Base-by-base conservation (phyloP, 1,284 basidiomycete genomes). In the Moniliella sp. region DNA sequence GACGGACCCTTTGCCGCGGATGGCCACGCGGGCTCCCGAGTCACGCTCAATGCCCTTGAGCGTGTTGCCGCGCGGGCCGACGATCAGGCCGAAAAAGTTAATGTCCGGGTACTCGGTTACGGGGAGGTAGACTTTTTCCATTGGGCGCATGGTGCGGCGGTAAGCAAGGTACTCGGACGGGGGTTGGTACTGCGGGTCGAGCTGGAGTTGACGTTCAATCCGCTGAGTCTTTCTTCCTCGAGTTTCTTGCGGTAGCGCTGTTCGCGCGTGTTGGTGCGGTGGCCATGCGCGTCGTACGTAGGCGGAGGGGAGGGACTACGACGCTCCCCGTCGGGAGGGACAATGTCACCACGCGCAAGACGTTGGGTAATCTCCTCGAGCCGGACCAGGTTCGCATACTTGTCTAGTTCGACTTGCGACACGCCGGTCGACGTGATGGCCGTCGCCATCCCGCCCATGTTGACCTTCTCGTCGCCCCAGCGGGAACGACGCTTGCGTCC, bases 51-150 rank as follows among this genome's bases (percentile, higher is more conserved):
- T 99, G 63, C 82, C 86, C 70, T 99, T 99, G 67, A 97, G 66
- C 64, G 83, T 88, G 62, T 99, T 97, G 30, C 91, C 91, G 53
- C 91, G 78, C 50, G 91, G 91, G 25, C 91, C 91, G 42, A 99
- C 88, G 38, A 99, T 73, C 39, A 99, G 68, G 51, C 91, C 91
- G 53, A 99, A 97, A 64, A 97, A 99, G 64, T 99, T 99, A 69
- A 99, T 97, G 64, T 97, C 88, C 3, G 91, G 91, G 56, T 97
- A 99, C 65, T 97, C 91, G 61, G 97, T 93, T 55, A 94, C 83
- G 16, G 91, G 91, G 42, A 99, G 86, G 61, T 94, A 99, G 37
- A 99, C 88, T 64, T 97, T 97, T 40, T 99, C 91, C 14, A 39
- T 43, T 7, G 56, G 56, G 3, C 47, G 80, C 30, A 80, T 75